Percentiles rank a stretch among this genome's conserved stretches.
Evolutionary conservation across 2,329 filamentous ascomycete genomes (phyloP).

Genomic region (Coniochaeta sp.): DNA sequence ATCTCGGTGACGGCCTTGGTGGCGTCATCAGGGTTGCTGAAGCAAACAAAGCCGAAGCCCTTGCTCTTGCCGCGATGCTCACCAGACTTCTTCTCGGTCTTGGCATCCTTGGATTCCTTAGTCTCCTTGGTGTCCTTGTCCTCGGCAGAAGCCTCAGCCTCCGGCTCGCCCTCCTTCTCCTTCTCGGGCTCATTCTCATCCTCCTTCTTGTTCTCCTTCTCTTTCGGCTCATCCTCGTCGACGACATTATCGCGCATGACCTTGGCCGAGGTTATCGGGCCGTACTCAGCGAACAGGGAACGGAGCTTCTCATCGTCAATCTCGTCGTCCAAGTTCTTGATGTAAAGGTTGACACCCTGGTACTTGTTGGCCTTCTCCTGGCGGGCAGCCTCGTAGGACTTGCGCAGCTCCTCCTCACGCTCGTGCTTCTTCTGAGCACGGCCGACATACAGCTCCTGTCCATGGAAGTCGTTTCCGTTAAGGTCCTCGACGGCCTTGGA

Average conservation of each 20-base stretch:
- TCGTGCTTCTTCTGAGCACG: slow-evolving; percentile 99
- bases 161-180: slow-evolving; percentile 38
- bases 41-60: slow-evolving; percentile 99
- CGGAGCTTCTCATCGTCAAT: slow-evolving; percentile 97
- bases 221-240: slow-evolving; percentile 48
- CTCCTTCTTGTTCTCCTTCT: slow-evolving; percentile 41
- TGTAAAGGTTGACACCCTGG: slow-evolving; percentile 98
- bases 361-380: slow-evolving; percentile 99
- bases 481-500: slow-evolving; percentile 82
- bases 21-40: slow-evolving; percentile 97
- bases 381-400: slow-evolving; percentile 95
- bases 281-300: slow-evolving; percentile 83
- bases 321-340: slow-evolving; percentile 97
- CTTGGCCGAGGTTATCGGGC: slow-evolving; percentile 96
- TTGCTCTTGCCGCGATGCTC: slow-evolving; percentile 91
- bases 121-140: slow-evolving; percentile 33
- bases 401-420: slow-evolving; percentile 97
- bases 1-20: slow-evolving; percentile 99
- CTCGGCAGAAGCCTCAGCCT: slow-evolving; percentile 29
- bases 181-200: slow-evolving; percentile 24
- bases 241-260: slow-evolving; percentile 83
- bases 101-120: slow-evolving; percentile 44
- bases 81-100: slow-evolving; percentile 49
- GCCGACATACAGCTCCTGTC: slow-evolving; percentile 94
- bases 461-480: slow-evolving; percentile 85